Evolutionary conservation across 331 rosid species (phyloP), one percentile per base, ranked within the genome.

Genomic region (Arachis monticola): DNA sequence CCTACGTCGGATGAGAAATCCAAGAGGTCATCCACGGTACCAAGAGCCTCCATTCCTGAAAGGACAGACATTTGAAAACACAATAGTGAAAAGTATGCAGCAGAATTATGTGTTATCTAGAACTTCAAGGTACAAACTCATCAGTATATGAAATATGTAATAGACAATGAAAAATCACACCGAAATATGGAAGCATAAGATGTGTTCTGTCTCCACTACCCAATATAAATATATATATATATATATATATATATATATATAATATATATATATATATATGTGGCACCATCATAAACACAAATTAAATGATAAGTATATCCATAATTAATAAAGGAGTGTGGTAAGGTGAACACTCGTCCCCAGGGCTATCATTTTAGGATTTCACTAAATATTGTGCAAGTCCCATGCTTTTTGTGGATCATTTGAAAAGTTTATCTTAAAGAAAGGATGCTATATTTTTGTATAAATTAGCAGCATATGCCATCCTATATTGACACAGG

Each of bases 1-100:
- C 79, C 92, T 60, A 88, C 71, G 81, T 90, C 94, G n/a, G 85
- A 90, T 40, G 83, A 74, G 87, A 93, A 93, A 79, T 90, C 82
- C 81, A 91, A 81, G 41, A 93, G 81, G 62, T 83, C 96, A 62
- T 90, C 96, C 75, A 92, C 76, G 72, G 87, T 84, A 66, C 79
- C 89, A 60, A 79, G 81, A 63, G 85, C 59, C 67, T 84, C 98
- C 98, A 93, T 90, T 80, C 78, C 83, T 77, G 75, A 64, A 64
- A 71, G 75, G 35, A 60, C 56, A 77, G 38, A 74, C 38, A 64
- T 8, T 65, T 71, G 64, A 77, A 40, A 35, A 71, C 10, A 57
- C 70, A 70, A 70, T 57, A 48, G 59, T 13, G 55, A 76, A 76
- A 63, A 48, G 13, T 8, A 9, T 76, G 55, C 9, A 42, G 31